Base-by-base conservation (phyloP, 306 rosid genomes). In the Acmispon strigosus region DNA sequence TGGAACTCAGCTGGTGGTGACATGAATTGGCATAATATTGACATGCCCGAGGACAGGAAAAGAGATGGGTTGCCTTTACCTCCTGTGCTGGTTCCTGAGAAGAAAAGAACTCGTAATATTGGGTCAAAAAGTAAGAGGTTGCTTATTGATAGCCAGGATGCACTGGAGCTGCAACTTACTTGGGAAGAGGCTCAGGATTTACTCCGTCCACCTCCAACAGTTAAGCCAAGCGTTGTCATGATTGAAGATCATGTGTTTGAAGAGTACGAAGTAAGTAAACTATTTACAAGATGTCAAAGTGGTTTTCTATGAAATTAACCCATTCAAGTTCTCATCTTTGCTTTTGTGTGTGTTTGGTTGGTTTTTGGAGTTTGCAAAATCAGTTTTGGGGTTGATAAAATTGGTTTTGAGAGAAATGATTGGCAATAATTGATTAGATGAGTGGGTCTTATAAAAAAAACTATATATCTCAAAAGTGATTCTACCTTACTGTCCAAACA, bases 121-220 rank as follows among this genome's bases (percentile, higher is more conserved):
- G 99, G 99, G 50, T 85, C 97, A 58, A 94, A 94, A 86, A 87
- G 92, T 82, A 94, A 89, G 85, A 89, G 99, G 86, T 65, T 94
- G 86, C 92, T 86, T 81, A 89, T 94, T 77, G 99, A 94, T 79
- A 86, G 91, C 86, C 96, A 89, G 53, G 99, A 94, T 78, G 97
- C 92, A 47, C 80, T 91, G 75, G 97, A 94, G 82, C 82, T 94
- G 75, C 87, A 86, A 79, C 92, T 94, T 79, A 94, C 97, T 2
- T 94, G 99, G 99, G 96, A 91, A 71, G 97, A 94, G 82, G 95
- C 96, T 54, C 99, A 94, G 76, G 99, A 94, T 84, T 74, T 94
- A 86, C 97, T 94, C 36, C 85, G 92, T 77, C 97, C 99, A 45
- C 97, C 98, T 36, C 97, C 96, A 29, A 64, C 92, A 74, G 85